Percentiles rank a stretch among this genome's conserved stretches.
Conservation (phyloP, 179 eudicot species). For the Beta macrorhiza region DNA sequence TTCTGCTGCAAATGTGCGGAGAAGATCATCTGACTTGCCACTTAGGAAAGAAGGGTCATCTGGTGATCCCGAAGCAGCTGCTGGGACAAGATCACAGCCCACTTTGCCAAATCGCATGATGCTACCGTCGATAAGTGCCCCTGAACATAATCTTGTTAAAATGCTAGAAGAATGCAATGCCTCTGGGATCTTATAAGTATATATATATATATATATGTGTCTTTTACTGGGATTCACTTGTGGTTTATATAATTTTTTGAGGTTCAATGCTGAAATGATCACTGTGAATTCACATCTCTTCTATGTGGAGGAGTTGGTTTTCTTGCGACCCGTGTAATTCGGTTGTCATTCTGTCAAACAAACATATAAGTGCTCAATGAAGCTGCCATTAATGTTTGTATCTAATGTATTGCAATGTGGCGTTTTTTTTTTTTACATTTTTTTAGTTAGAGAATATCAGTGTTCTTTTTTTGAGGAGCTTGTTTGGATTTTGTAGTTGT, state of each 20-base stretch:
- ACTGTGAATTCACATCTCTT: slow-evolving; percentile 7
- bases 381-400: slow-evolving; percentile 18
- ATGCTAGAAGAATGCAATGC: slow-evolving; percentile 61
- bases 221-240: slow-evolving; percentile 7
- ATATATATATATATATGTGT: background rate
- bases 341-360: background rate
- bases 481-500: background rate
- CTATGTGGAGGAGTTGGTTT: slow-evolving; percentile 23
- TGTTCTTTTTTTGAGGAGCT: background rate
- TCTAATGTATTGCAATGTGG: background rate
- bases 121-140: slow-evolving; percentile 74
- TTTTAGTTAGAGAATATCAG: too few species aligned
- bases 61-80: slow-evolving; percentile 30
- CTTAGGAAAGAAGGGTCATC: slow-evolving; percentile 41
- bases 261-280: slow-evolving; percentile 6
- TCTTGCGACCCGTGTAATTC: slow-evolving; percentile 5
- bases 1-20: slow-evolving; percentile 48
- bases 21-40: slow-evolving; percentile 53
- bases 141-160: slow-evolving; percentile 64
- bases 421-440: background rate
- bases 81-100: slow-evolving; percentile 29
- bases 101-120: slow-evolving; percentile 46
- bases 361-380: slow-evolving; percentile 9
- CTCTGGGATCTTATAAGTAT: slow-evolving; percentile 32
- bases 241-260: background rate